Evolutionary conservation across 495 filamentous ascomycete species (phyloP).

Genomic region (Cercophora sp.): DNA sequence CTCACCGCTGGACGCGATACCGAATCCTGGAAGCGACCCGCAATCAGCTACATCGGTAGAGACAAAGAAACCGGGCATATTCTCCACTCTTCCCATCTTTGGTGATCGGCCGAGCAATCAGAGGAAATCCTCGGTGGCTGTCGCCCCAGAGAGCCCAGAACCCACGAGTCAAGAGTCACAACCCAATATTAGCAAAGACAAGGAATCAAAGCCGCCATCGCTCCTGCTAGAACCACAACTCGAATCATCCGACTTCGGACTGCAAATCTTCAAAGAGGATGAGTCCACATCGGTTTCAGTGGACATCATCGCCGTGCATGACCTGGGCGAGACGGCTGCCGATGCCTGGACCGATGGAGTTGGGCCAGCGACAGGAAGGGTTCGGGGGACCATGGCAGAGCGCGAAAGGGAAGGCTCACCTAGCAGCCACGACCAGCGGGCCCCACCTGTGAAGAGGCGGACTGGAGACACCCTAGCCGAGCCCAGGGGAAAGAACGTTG

Average conservation of each 20-base stretch:
- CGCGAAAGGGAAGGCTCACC: background rate
- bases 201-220: background rate
- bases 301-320: slow-evolving; percentile 17
- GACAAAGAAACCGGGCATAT: background rate
- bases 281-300: background rate
- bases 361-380: background rate
- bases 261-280: background rate
- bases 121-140: background rate
- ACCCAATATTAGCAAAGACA: background rate
- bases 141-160: background rate
- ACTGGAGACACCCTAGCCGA: background rate
- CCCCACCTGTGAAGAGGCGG: background rate
- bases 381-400: background rate
- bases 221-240: background rate
- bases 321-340: slow-evolving; percentile 8
- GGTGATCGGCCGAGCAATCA: background rate
- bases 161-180: background rate
- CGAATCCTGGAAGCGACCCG: background rate
- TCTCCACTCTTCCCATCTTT: background rate
- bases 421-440: background rate
- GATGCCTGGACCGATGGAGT: slow-evolving; percentile 12
- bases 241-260: background rate
- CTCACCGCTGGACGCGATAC: background rate
- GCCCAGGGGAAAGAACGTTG: slow-evolving; percentile 1
- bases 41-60: background rate